Conservation (phyloP, 1,139 yeast species). For the Diutina ranongensis region DNA sequence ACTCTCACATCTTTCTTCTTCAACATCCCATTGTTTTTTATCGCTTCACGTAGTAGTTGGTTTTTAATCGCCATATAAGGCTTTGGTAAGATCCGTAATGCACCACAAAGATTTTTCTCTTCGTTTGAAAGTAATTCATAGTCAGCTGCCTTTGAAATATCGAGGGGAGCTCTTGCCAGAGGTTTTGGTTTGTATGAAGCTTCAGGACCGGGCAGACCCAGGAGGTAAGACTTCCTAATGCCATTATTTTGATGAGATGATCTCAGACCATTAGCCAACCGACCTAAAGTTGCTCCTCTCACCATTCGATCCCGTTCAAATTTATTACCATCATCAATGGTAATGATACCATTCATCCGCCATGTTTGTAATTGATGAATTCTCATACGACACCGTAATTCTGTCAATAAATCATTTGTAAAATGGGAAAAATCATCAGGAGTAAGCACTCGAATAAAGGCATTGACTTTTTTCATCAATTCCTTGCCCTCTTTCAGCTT, state of each 20-base stretch:
- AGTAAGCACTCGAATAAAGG: slow-evolving; percentile 71
- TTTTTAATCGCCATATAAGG: slow-evolving; percentile 91
- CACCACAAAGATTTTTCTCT: slow-evolving; percentile 78
- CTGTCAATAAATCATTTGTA: slow-evolving; percentile 60
- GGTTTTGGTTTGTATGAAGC: slow-evolving; percentile 25
- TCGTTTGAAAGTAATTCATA: slow-evolving; percentile 71
- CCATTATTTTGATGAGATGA: slow-evolving; percentile 9
- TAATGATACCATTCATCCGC: slow-evolving; percentile 81
- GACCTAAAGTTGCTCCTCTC: slow-evolving; percentile 17
- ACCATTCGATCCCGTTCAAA: slow-evolving; percentile 81
- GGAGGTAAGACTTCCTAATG: neutral
- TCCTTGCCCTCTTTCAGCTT: slow-evolving; percentile 88
- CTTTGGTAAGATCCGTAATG: slow-evolving; percentile 77
- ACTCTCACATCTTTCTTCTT: slow-evolving; percentile 80
- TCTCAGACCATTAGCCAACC: slow-evolving; percentile 8
- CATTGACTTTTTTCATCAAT: slow-evolving; percentile 58
- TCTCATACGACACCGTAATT: slow-evolving; percentile 66
- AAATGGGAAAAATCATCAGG: slow-evolving; percentile 72
- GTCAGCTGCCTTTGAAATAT: slow-evolving; percentile 77
- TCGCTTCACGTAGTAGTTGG: slow-evolving; percentile 77
- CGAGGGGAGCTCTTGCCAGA: slow-evolving; percentile 42
- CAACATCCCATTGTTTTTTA: slow-evolving; percentile 72
- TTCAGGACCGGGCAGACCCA: slow-evolving; percentile 12
- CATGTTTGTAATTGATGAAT: slow-evolving; percentile 89
- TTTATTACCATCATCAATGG: slow-evolving; percentile 71